Percentiles rank a stretch among this genome's conserved stretches.
Conservation (phyloP, 2,329 filamentous ascomycete species). For the Lojkania enalia region DNA sequence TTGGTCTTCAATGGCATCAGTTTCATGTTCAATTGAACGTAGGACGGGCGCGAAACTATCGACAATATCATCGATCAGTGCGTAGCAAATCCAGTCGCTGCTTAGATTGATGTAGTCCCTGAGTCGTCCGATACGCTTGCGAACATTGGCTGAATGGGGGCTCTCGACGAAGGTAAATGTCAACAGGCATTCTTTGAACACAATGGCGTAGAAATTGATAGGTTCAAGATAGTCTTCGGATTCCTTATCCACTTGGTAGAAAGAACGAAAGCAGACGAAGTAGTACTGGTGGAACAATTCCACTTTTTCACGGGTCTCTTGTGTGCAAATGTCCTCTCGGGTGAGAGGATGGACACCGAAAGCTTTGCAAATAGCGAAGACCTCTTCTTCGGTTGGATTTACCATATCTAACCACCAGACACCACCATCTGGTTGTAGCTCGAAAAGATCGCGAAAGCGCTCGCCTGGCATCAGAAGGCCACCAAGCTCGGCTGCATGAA, state of each 20-base stretch:
- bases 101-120: constrained; percentile 94
- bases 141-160: constrained; percentile 83
- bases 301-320: constrained; percentile 97
- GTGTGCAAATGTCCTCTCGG: constrained; percentile 91
- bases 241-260: constrained; percentile 78
- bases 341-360: constrained; percentile 96
- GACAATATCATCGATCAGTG: constrained; percentile 97
- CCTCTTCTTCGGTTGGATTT: constrained; percentile 85
- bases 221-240: constrained; percentile 86
- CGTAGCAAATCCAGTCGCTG: constrained; percentile 99
- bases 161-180: constrained; percentile 94
- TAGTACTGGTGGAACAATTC: constrained; percentile 98
- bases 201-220: constrained; percentile 94
- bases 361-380: constrained; percentile 84
- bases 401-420: constrained; percentile 99
- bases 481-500: constrained; percentile 86
- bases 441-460: constrained; percentile 85
- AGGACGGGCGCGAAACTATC: constrained; percentile 93
- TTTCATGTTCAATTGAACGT: constrained; percentile 80
- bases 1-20: constrained; percentile 91
- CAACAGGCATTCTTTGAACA: constrained; percentile 91
- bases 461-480: constrained; percentile 89
- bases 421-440: constrained; percentile 69
- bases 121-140: constrained; percentile 86
- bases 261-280: constrained; percentile 96